A percentile compares a stretch with the other conserved stretches of the same genome.
Evolutionary conservation across 2,329 filamentous ascomycete species (phyloP).

Genomic region (Monilinia laxa): DNA sequence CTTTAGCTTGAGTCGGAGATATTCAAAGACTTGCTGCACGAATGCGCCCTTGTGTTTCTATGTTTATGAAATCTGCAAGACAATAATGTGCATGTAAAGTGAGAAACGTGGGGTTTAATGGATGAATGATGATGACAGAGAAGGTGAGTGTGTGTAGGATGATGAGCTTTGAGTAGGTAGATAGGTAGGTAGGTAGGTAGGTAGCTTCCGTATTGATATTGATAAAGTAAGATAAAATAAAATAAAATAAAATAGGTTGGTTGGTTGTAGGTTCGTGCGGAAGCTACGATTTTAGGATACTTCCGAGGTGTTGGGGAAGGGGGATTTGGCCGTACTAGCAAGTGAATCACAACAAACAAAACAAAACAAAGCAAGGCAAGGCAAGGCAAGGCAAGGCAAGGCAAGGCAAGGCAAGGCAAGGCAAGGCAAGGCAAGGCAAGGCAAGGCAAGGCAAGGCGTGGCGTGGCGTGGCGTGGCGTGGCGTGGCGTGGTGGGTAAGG

Average conservation of each 20-base stretch:
- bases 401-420: neutral
- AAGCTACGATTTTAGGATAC: constrained; percentile 1
- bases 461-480: too few relatives aligned
- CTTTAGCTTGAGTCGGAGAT: constrained; percentile 23
- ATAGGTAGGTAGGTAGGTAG: too few relatives aligned
- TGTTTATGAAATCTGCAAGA: constrained; percentile 24
- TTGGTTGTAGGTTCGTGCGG: neutral
- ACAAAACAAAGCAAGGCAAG: neutral
- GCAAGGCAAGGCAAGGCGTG: neutral
- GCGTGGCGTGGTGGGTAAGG: too few relatives aligned
- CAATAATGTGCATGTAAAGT: constrained; percentile 17
- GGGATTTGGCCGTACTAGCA: neutral
- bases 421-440: neutral
- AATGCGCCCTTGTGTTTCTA: constrained; percentile 24
- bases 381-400: neutral
- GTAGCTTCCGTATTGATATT: too few relatives aligned
- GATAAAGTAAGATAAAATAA: too few relatives aligned
- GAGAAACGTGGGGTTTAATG: constrained; percentile 22
- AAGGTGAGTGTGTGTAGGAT: neutral
- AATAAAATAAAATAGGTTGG: neutral
- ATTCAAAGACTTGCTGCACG: constrained; percentile 22
- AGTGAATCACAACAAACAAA: constrained; percentile 5
- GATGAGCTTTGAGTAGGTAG: neutral
- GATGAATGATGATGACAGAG: constrained; percentile 9
- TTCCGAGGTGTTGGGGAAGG: constrained; percentile 3